Evolutionary conservation across 441 rosid species (phyloP).

Genomic region (Brassica balearica): DNA sequence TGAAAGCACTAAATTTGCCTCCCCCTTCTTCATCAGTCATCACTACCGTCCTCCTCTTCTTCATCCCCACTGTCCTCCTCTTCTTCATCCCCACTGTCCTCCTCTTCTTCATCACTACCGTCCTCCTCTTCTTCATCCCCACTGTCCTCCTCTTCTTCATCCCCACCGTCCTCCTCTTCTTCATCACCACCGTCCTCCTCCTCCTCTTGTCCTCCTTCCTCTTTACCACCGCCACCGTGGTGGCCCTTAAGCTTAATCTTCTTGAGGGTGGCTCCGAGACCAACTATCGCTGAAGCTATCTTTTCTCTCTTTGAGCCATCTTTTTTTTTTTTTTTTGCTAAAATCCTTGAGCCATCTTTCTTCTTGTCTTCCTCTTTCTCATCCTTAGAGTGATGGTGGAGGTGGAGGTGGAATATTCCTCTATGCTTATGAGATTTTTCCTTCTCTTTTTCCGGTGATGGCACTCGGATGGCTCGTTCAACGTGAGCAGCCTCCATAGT

Average conservation of each 20-base stretch:
- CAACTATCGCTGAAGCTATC: conserved; percentile 39
- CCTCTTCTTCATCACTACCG: neutral
- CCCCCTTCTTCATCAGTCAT: no score
- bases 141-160: no score
- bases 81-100: conserved; percentile 25
- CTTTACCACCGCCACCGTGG: conserved; percentile 14
- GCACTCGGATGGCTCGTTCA: conserved; percentile 21
- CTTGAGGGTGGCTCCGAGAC: conserved; percentile 32
- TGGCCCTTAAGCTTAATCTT: conserved; percentile 10
- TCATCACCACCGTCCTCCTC: conserved; percentile 28
- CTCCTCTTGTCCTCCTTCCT: neutral
- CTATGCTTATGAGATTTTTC: conserved; percentile 31
- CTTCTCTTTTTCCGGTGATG: conserved; percentile 14
- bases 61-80: conserved; percentile 1
- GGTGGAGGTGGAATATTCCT: conserved; percentile 37
- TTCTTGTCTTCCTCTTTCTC: conserved; percentile 20
- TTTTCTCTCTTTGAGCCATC: conserved; percentile 39
- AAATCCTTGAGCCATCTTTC: conserved; percentile 24
- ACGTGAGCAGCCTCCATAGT: conserved; percentile 24
- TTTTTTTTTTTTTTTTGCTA: no score
- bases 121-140: conserved; percentile 2
- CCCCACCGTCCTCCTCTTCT: conserved; percentile 10
- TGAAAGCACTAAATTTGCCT: no score
- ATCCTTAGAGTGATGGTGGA: conserved; percentile 26
- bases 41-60: no score